phyloP scores from a whole-genome alignment of 345 rosid genomes.

The Toxicodendron radicans region DNA sequence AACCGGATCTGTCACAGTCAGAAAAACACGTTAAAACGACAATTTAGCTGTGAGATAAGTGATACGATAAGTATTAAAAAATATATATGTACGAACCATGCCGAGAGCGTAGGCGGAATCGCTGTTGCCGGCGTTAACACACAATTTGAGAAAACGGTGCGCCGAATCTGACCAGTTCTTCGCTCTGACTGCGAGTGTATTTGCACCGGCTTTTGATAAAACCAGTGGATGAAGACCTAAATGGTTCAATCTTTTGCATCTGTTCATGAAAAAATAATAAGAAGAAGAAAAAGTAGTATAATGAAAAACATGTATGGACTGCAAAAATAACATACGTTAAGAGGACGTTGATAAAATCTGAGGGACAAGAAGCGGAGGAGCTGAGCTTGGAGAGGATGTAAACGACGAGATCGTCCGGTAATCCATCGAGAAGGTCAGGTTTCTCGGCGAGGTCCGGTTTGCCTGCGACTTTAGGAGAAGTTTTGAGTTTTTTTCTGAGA shows the following conservation, averaged over 20 bases:
- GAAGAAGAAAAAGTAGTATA: neutral
- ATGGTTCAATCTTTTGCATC: slow-evolving; percentile 49
- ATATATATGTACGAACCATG: slow-evolving; percentile 44
- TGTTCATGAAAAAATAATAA: slow-evolving; percentile 11
- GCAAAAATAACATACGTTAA: slow-evolving; percentile 39
- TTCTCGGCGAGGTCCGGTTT: neutral
- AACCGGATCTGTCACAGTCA: slow-evolving; percentile 56
- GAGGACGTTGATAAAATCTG: slow-evolving; percentile 47
- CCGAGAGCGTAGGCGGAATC: slow-evolving; percentile 63
- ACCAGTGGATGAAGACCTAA: slow-evolving; percentile 45
- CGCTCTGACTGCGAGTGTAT: slow-evolving; percentile 43
- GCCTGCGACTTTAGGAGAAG: neutral
- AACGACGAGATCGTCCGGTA: slow-evolving; percentile 61
- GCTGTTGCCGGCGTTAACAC: slow-evolving; percentile 53
- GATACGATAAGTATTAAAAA: neutral
- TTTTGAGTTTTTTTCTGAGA: slow-evolving; percentile 35
- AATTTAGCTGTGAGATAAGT: too few relatives aligned
- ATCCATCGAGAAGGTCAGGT: slow-evolving; percentile 42
- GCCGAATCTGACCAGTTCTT: slow-evolving; percentile 57
- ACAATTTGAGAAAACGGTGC: slow-evolving; percentile 51
- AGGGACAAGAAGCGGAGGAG: slow-evolving; percentile 57
- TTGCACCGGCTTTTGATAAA: slow-evolving; percentile 43
- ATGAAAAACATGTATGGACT: neutral
- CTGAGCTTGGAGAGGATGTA: slow-evolving; percentile 51
- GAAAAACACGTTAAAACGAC: slow-evolving; percentile 3